Conservation (phyloP, 23 red algal genomes). For the Gracilaria caudata region DNA sequence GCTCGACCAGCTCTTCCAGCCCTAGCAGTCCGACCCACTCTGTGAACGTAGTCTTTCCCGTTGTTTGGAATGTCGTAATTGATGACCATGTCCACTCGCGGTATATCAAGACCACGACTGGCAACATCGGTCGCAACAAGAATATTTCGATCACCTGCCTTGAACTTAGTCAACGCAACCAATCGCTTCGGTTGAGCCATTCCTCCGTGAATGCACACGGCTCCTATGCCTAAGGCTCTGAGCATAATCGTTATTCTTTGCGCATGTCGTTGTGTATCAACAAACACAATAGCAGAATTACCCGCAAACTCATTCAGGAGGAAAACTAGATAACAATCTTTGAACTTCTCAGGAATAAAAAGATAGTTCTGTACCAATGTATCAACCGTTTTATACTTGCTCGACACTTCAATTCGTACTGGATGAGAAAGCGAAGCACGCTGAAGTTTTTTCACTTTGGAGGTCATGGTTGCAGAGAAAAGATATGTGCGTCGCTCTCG, state of each 20-base stretch:
- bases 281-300: constrained; percentile 89
- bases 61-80: constrained; percentile 97
- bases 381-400: constrained; percentile 94
- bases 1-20: constrained; percentile 94
- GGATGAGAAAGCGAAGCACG: constrained; percentile 86
- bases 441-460: constrained; percentile 94
- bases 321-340: constrained; percentile 96
- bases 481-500: constrained; percentile 76
- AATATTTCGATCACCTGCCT: constrained; percentile 71
- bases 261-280: constrained; percentile 94
- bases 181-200: constrained; percentile 92
- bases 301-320: constrained; percentile 81
- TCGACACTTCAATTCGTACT: constrained; percentile 84
- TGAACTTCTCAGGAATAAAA: constrained; percentile 98
- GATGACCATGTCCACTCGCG: constrained; percentile 91
- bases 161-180: constrained; percentile 91
- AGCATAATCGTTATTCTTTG: constrained; percentile 87
- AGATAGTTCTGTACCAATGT: constrained; percentile 93
- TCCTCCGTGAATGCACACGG: constrained; percentile 96
- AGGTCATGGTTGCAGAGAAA: constrained; percentile 99
- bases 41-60: constrained; percentile 98
- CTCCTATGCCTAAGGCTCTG: constrained; percentile 80
- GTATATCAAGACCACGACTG: constrained; percentile 96
- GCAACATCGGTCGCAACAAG: constrained; percentile 98
- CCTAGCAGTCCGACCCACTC: constrained; percentile 93